Evolutionary conservation across 2,329 filamentous ascomycete species (phyloP), one percentile per base, ranked within the genome.

Genomic region (Aspergillus quadricinctus): DNA sequence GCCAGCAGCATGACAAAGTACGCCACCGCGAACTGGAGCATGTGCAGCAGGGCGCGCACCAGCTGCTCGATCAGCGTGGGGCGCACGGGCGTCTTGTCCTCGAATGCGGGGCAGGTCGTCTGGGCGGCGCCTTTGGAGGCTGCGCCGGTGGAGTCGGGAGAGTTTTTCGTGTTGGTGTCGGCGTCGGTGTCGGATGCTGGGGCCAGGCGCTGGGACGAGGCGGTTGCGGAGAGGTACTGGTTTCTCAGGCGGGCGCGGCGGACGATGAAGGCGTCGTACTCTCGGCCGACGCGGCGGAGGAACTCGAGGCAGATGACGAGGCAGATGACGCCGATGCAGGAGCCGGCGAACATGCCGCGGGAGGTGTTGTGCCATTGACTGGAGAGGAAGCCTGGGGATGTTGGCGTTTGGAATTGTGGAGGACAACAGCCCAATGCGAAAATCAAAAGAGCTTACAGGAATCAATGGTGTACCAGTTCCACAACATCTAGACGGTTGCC

Each of bases 311-410:
- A 66, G 52, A 93, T 80, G 63, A 89, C 88, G 53, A 95, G 84
- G n/a, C 87, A 76, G 59, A 91, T 78, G 37, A 91, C 85, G 58
- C 88, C 89, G 67, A 95, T 87, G 75, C 90, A 94, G 52, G 86
- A 88, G 23, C 87, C 89, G 49, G 88, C 89, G 69, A 95, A 93
- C 81, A 88, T 88, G 70, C 82, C 86, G 2, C 72, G 75, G 25
- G 86, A 87, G 17, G 77, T 86, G 70, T 93, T 82, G 66, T 85
- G 85, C 89, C 90, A 94, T 23, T 80, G 78, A 7, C 70, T 64
- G 25, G 87, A 76, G 67, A 94, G 81, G 80, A 94, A 93, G 74
- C 86, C 75, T 78, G 43, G 43, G 8, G 17, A 23, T 10, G 17
- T 9, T 23, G 14, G 5, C 50, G 14, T 35, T 35, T 54, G 43